A percentile compares a stretch with the other conserved stretches of the same genome.
These are phyloP conservation scores for Argentina anserina DNA, from an alignment of 306 rosid species.

Conservation along the genomic window DNA sequence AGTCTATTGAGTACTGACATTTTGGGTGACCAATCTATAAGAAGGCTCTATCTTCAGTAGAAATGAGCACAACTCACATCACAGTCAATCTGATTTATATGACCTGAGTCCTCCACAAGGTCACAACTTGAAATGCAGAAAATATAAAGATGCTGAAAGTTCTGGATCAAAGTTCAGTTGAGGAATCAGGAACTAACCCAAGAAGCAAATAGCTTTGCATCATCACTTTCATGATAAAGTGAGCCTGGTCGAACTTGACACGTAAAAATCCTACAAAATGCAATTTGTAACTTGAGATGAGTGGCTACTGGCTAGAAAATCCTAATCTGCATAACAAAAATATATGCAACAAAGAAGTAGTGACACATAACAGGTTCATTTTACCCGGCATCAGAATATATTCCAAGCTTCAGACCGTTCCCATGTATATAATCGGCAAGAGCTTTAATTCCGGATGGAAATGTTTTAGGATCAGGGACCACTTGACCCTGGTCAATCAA, in stretches of 20 bases:
- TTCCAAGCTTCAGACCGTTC: slow-evolving; percentile 90
- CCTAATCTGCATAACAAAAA: slow-evolving; percentile 16
- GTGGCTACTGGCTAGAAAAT: slow-evolving; percentile 15
- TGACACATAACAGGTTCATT: slow-evolving; percentile 21
- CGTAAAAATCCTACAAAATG: slow-evolving; percentile 57
- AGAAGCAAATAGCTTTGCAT: slow-evolving; percentile 78
- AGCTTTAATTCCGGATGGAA: slow-evolving; percentile 93
- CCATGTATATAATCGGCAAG: slow-evolving; percentile 81
- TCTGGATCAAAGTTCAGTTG: slow-evolving; percentile 7
- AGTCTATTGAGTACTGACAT: neutral
- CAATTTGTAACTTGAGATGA: slow-evolving; percentile 28
- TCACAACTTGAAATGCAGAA: slow-evolving; percentile 5
- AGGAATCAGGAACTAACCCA: slow-evolving; percentile 66
- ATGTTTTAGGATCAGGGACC: slow-evolving; percentile 61
- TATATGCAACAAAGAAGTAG: slow-evolving; percentile 4
- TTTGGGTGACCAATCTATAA: neutral
- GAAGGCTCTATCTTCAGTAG: neutral
- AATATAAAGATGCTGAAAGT: neutral
- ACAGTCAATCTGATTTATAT: neutral
- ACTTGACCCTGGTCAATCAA: slow-evolving; percentile 60
- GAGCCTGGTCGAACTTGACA: slow-evolving; percentile 99
- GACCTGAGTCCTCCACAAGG: slow-evolving; percentile 11
- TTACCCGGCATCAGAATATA: slow-evolving; percentile 98
- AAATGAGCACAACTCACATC: neutral
- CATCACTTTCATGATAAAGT: slow-evolving; percentile 68